phyloP scores from a whole-genome alignment of 371 early-diverging fungal genomes.

The Gilbertella persicaria region DNA sequence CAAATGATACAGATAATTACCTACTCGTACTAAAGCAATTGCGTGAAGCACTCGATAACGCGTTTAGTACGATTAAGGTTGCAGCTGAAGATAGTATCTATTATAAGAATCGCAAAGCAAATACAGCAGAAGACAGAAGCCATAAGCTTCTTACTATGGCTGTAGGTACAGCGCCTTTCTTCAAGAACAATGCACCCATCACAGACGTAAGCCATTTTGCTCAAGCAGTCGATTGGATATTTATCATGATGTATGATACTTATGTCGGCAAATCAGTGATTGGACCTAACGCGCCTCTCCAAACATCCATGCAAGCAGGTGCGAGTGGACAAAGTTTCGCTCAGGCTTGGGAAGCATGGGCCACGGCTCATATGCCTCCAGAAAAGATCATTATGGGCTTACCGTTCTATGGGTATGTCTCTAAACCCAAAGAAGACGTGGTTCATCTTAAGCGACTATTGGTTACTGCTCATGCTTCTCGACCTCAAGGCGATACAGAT shows the following conservation, averaged over 20 bases:
- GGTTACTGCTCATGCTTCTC: conserved; percentile 10
- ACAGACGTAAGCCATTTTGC: conserved; percentile 62
- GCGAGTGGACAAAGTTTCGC: conserved; percentile 32
- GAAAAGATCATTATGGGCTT: conserved; percentile 59
- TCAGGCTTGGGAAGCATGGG: conserved; percentile 53
- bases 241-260: conserved; percentile 57
- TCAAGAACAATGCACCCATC: conserved; percentile 31
- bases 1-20: conserved; percentile 48
- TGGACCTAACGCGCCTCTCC: conserved; percentile 64
- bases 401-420: conserved; percentile 58
- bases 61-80: conserved; percentile 23
- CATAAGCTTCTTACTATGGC: conserved; percentile 11
- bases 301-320: conserved; percentile 25
- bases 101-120: neutral
- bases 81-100: neutral
- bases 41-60: conserved; percentile 55
- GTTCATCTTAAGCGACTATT: conserved; percentile 5
- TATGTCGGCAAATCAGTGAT: conserved; percentile 61
- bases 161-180: conserved; percentile 13
- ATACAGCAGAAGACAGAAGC: neutral
- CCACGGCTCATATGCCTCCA: conserved; percentile 57
- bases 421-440: conserved; percentile 24
- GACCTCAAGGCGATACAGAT: conserved; percentile 16
- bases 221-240: conserved; percentile 62
- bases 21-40: conserved; percentile 62